Evolutionary conservation across 2,329 filamentous ascomycete genomes (phyloP).

Genomic region (Cytospora paraplurivora): DNA sequence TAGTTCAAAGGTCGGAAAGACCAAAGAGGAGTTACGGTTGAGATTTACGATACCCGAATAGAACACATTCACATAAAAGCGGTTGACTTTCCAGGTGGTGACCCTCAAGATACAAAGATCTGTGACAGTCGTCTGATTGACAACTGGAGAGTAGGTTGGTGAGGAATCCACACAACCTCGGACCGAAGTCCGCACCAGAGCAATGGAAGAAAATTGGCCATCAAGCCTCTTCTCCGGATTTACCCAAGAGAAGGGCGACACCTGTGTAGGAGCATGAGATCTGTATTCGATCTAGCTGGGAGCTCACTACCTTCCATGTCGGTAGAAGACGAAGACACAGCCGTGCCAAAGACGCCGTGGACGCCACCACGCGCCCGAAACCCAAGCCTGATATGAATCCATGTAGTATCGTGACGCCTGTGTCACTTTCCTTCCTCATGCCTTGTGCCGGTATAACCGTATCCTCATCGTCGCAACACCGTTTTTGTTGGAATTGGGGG

Average conservation of each 20-base stretch:
- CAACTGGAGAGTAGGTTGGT: background rate
- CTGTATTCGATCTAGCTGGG: slow-evolving; percentile 61
- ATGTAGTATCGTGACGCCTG: slow-evolving; percentile 32
- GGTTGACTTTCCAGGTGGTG: slow-evolving; percentile 11
- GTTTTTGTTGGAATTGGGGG: slow-evolving; percentile 1
- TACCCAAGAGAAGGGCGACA: slow-evolving; percentile 77
- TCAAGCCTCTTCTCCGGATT: slow-evolving; percentile 80
- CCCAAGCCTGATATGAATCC: slow-evolving; percentile 26
- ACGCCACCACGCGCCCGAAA: slow-evolving; percentile 47
- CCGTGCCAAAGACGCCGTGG: slow-evolving; percentile 46
- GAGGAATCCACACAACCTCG: slow-evolving; percentile 16
- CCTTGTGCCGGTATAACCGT: slow-evolving; percentile 33
- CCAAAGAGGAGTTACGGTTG: slow-evolving; percentile 22
- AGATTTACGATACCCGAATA: slow-evolving; percentile 26
- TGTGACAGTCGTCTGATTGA: background rate
- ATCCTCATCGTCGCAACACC: slow-evolving; percentile 24
- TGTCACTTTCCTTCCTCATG: slow-evolving; percentile 37
- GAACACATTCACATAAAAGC: background rate
- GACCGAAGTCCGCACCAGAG: slow-evolving; percentile 10
- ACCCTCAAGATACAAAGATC: slow-evolving; percentile 2
- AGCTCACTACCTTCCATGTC: slow-evolving; percentile 58
- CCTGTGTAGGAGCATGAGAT: slow-evolving; percentile 68
- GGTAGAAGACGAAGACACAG: slow-evolving; percentile 31
- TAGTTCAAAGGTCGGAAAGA: slow-evolving; percentile 12
- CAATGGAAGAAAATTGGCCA: slow-evolving; percentile 65